phyloP scores from a whole-genome alignment of 148 eudicot species.

The Salicornia ramosissima region DNA sequence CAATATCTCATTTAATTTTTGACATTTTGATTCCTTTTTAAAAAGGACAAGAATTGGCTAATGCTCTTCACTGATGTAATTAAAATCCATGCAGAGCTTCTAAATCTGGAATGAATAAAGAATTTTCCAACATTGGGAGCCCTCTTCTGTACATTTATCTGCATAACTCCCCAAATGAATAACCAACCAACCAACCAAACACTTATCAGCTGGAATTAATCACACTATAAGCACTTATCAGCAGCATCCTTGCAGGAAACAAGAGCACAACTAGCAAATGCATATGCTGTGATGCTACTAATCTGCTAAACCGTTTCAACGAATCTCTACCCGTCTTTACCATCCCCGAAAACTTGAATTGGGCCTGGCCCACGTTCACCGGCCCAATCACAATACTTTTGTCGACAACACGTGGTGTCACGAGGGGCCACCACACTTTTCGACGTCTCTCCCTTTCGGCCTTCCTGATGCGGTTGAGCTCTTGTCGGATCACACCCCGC shows the following conservation, averaged over 20 bases:
- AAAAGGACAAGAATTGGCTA: constrained; percentile 13
- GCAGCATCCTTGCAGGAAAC: constrained; percentile 57
- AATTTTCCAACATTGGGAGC: constrained; percentile 19
- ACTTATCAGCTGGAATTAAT: constrained; percentile 25
- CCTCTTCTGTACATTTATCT: constrained; percentile 22
- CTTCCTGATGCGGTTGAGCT: constrained; percentile 56
- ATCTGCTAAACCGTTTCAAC: constrained; percentile 57
- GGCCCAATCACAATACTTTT: constrained; percentile 28
- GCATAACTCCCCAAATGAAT: neutral
- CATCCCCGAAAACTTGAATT: constrained; percentile 45
- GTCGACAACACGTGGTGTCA: constrained; percentile 33
- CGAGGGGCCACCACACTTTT: constrained; percentile 70
- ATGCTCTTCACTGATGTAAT: constrained; percentile 9
- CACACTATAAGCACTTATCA: constrained; percentile 44
- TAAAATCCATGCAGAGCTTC: constrained; percentile 17
- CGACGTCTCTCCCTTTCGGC: constrained; percentile 44
- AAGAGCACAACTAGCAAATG: constrained; percentile 66
- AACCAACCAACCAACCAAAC: neutral
- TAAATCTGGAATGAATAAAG: constrained; percentile 37
- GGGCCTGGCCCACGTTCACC: constrained; percentile 27
- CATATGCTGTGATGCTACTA: constrained; percentile 79
- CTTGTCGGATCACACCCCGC: constrained; percentile 58
- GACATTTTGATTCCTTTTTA: neutral
- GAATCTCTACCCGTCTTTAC: constrained; percentile 55
- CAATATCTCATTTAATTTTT: neutral